phyloP scores from a whole-genome alignment of 129 eudicot genomes.

The Flaveria linearis region DNA sequence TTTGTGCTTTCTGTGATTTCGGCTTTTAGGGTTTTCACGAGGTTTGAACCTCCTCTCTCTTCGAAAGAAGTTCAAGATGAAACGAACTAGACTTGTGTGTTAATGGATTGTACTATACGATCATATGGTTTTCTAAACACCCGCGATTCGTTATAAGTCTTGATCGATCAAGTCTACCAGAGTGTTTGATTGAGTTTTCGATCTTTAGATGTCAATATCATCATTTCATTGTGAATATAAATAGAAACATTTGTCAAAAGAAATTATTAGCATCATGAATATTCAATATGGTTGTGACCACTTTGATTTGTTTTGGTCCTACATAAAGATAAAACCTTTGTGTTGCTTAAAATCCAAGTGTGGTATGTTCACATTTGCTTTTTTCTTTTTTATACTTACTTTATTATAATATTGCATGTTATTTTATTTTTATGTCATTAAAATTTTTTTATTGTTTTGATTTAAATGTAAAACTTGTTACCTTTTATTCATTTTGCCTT shows the following conservation, averaged over 20 bases:
- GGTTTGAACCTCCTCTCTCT: constrained; percentile 68
- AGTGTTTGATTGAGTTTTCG: neutral
- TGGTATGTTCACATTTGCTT: constrained; percentile 16
- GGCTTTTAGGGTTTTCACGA: constrained; percentile 73
- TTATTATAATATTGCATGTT: neutral
- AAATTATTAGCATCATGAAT: neutral
- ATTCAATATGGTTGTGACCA: constrained; percentile 11
- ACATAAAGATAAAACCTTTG: neutral
- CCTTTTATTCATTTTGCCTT: neutral
- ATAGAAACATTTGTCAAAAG: neutral
- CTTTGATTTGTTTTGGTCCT: neutral
- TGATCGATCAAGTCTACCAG: constrained; percentile 11
- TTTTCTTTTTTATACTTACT: neutral
- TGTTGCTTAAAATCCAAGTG: constrained; percentile 24
- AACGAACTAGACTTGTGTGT: constrained; percentile 26
- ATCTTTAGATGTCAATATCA: neutral
- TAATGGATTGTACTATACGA: constrained; percentile 11
- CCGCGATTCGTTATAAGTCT: neutral
- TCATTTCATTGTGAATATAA: neutral
- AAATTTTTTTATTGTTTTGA: no score
- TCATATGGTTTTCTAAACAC: constrained; percentile 6
- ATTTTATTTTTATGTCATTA: neutral
- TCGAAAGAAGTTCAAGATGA: constrained; percentile 50
- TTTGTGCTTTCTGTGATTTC: constrained; percentile 73
- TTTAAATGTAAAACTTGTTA: no score